phyloP scores from a whole-genome alignment of 2,329 filamentous ascomycete species.

The Aspergillus tubingensis region DNA sequence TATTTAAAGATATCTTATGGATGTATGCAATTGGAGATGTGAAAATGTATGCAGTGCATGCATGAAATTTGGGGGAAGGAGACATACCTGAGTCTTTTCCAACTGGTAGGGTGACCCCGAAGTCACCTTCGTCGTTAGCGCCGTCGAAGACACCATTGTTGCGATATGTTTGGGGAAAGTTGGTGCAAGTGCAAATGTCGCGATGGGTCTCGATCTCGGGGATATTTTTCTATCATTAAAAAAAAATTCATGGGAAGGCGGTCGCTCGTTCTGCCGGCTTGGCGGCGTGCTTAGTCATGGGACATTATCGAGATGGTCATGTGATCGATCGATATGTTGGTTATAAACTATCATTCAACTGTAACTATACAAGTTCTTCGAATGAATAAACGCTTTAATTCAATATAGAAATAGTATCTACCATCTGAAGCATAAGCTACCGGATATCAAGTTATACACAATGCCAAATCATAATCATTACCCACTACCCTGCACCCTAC shows the following conservation, averaged over 20 bases:
- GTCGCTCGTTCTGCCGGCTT: slow-evolving; percentile 36
- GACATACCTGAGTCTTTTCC: slow-evolving; percentile 48
- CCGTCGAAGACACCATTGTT: slow-evolving; percentile 45
- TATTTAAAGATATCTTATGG: no score
- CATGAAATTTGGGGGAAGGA: neutral
- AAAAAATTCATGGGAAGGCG: slow-evolving; percentile 44
- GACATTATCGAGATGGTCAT: no score
- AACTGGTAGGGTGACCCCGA: slow-evolving; percentile 52
- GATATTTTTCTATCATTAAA: slow-evolving; percentile 16
- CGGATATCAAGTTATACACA: neutral
- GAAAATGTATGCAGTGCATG: neutral
- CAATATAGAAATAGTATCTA: no score
- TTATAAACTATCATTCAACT: no score
- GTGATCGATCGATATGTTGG: no score
- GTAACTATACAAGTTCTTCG: no score
- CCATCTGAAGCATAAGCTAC: neutral
- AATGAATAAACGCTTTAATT: no score
- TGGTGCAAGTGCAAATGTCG: slow-evolving; percentile 28
- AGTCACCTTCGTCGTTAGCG: slow-evolving; percentile 44
- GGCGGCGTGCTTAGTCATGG: slow-evolving; percentile 14
- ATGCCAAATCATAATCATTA: slow-evolving; percentile 4
- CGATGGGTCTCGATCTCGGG: slow-evolving; percentile 17
- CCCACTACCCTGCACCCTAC: slow-evolving; percentile 12
- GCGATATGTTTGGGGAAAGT: slow-evolving; percentile 19
- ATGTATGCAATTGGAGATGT: no score